phyloP scores from a whole-genome alignment of 2,329 filamentous ascomycete species.

The Sporothrix luriei region DNA sequence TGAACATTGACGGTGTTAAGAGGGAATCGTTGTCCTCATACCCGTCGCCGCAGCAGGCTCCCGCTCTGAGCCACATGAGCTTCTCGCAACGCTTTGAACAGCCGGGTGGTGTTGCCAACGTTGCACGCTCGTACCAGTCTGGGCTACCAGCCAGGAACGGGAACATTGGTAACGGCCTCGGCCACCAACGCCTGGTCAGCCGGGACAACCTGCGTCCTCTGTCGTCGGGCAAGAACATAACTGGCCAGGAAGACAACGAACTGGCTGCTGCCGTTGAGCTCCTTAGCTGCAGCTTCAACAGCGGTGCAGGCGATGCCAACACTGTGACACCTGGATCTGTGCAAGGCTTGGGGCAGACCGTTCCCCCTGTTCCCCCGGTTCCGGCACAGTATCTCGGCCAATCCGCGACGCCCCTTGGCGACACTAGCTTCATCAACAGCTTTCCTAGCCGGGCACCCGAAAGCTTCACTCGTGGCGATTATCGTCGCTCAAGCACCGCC shows the following conservation, averaged over 20 bases:
- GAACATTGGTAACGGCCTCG: neutral
- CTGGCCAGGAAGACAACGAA: conserved; percentile 81
- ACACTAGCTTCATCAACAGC: conserved; percentile 65
- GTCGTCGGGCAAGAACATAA: conserved; percentile 74
- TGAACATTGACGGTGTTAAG: conserved; percentile 54
- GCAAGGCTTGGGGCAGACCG: conserved; percentile 64
- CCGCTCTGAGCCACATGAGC: conserved; percentile 60
- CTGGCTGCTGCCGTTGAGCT: conserved; percentile 88
- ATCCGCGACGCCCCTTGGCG: conserved; percentile 57
- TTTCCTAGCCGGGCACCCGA: conserved; percentile 63
- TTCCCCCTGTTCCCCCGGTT: conserved; percentile 84
- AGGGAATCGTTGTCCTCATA: conserved; percentile 48
- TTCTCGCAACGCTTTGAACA: conserved; percentile 42
- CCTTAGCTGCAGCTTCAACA: conserved; percentile 88
- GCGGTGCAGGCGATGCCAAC: conserved; percentile 63
- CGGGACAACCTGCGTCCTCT: conserved; percentile 70
- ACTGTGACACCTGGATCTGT: conserved; percentile 50
- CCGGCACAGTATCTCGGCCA: conserved; percentile 72
- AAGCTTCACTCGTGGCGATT: conserved; percentile 65
- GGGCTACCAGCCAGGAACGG: conserved; percentile 43
- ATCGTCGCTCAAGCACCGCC: conserved; percentile 33
- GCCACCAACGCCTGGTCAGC: conserved; percentile 66
- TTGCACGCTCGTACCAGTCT: conserved; percentile 82
- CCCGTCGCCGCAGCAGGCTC: conserved; percentile 39
- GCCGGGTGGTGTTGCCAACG: conserved; percentile 42